A percentile compares a stretch with the other conserved stretches of the same genome.
phyloP scores from a whole-genome alignment of 441 rosid species.

The Isatis lusitanica region DNA sequence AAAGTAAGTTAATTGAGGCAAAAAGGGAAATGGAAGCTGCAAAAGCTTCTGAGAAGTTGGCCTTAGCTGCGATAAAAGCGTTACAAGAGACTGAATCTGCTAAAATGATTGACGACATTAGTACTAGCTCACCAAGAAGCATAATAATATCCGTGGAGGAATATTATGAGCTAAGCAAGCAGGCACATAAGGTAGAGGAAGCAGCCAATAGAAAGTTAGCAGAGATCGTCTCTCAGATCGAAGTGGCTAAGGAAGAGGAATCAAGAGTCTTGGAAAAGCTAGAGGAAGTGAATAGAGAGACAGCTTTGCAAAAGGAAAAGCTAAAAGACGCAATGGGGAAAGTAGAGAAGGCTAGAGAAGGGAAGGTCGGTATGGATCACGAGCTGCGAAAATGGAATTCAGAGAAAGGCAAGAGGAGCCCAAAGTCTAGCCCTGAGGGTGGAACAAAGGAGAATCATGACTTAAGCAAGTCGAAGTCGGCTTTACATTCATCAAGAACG shows the following conservation, averaged over 20 bases:
- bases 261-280: constrained; percentile 52
- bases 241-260: constrained; percentile 77
- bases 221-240: constrained; percentile 69
- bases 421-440: constrained; percentile 25
- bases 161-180: constrained; percentile 80
- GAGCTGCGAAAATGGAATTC: constrained; percentile 88
- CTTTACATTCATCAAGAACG: constrained; percentile 21
- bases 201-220: constrained; percentile 70
- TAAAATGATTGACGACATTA: constrained; percentile 34
- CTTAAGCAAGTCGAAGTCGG: constrained; percentile 26
- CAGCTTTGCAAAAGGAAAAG: constrained; percentile 54
- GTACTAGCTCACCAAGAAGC: constrained; percentile 43
- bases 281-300: constrained; percentile 68
- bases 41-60: constrained; percentile 79
- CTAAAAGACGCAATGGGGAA: constrained; percentile 61
- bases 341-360: constrained; percentile 87
- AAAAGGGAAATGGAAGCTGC: constrained; percentile 90
- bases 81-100: constrained; percentile 74
- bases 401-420: constrained; percentile 61
- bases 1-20: constrained; percentile 63
- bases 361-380: constrained; percentile 73
- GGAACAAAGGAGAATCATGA: constrained; percentile 29
- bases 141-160: constrained; percentile 75
- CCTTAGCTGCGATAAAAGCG: constrained; percentile 84
- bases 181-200: constrained; percentile 82